Conservation (phyloP, 257 asterid genomes). For the Gynochthodes officinalis region DNA sequence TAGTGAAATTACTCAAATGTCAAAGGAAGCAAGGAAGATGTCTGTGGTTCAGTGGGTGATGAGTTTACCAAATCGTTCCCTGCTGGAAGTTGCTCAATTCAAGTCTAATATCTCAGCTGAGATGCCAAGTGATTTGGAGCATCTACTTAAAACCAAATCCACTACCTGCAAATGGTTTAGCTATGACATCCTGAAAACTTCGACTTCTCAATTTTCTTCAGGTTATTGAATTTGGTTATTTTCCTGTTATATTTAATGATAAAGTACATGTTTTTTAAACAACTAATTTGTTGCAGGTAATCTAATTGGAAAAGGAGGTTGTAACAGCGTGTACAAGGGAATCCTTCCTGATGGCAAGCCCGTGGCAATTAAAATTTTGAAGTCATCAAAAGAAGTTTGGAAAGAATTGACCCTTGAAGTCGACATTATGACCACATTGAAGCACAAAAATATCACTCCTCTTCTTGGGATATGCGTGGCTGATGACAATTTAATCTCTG, state of each 20-base stretch:
- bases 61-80: slow-evolving; percentile 64
- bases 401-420: slow-evolving; percentile 63
- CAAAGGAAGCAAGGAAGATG: slow-evolving; percentile 60
- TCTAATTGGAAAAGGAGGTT: slow-evolving; percentile 78
- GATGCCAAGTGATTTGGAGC: slow-evolving; percentile 53
- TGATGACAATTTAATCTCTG: slow-evolving; percentile 55
- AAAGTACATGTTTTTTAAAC: slow-evolving; percentile 8
- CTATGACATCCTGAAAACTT: slow-evolving; percentile 43
- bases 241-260: background rate
- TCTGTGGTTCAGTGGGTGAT: slow-evolving; percentile 87
- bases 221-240: slow-evolving; percentile 35
- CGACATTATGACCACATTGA: slow-evolving; percentile 73
- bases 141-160: slow-evolving; percentile 40
- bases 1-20: slow-evolving; percentile 43
- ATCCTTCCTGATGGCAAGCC: slow-evolving; percentile 60
- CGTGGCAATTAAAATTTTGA: slow-evolving; percentile 70
- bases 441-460: slow-evolving; percentile 58
- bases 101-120: slow-evolving; percentile 20
- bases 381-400: slow-evolving; percentile 60
- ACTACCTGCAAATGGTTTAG: slow-evolving; percentile 52
- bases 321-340: slow-evolving; percentile 78
- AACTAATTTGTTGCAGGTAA: slow-evolving; percentile 40
- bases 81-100: slow-evolving; percentile 37
- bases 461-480: slow-evolving; percentile 73
- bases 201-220: slow-evolving; percentile 60